Evolutionary conservation across 192 early-diverging fungal species (phyloP), one percentile per base, ranked within the genome.

Genomic region (Coemansia reversa): DNA sequence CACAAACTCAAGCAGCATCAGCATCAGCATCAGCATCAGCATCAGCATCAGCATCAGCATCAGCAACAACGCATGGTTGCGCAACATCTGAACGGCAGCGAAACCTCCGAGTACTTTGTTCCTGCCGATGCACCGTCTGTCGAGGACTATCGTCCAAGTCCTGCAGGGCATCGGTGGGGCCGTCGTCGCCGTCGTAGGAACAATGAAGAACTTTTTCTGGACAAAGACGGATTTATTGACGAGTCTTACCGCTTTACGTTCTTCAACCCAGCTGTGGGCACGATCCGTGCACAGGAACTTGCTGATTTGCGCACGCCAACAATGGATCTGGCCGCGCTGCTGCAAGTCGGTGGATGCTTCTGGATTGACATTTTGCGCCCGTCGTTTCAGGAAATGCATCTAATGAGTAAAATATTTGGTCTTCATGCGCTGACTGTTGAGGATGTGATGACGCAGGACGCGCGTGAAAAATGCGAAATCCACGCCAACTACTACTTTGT

Each of bases 391-490:
- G 90, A 91, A 51, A 89, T 93, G 87, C 72, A 76, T 28, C 61
- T 84, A 2, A 53, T 91, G 19, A 81, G 85, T 51, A 75, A 90
- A 79, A 75, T 88, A 14, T 92, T 93, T 56, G 77, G 85, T 55
- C 86, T 92, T 49, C 91, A 93, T 65, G 88, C 91, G 29, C 75
- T 92, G n/a, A 93, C 89, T 0, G 81, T 85, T 30, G 95, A 99
- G 81, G 97, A 99, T 64, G 94, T 99, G 47, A 82, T 87, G 64
- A 94, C 91, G 11, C 89, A 96, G 59, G 95, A 97, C 45, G 87
- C 88, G 25, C 83, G 97, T 2, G 97, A 99, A 74, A 99, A 99
- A 65, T 96, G 93, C 70, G 97, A 79, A 53, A 71, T 73, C 55
- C 76, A 79, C 24, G 67, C 71, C 9, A 73, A 92, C 58, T 99